Conservation (phyloP, 179 eudicot species). For the Heliamphora pulchella region DNA sequence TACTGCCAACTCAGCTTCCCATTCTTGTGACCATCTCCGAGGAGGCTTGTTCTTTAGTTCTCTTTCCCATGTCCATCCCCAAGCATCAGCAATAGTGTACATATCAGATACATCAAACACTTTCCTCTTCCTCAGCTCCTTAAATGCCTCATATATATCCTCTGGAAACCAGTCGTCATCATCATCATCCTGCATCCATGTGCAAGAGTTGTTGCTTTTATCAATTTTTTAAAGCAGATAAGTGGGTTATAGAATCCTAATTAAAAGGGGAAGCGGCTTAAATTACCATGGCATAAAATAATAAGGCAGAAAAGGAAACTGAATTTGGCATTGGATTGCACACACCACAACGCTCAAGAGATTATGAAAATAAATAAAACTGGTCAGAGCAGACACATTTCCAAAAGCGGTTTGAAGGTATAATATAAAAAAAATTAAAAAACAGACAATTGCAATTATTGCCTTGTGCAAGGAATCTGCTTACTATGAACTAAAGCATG, state of each 20-base stretch:
- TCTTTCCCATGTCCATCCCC: slow-evolving; percentile 99
- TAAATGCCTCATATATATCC: slow-evolving; percentile 69
- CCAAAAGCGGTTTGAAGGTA: neutral
- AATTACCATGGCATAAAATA: neutral
- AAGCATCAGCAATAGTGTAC: slow-evolving; percentile 94
- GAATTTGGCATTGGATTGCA: neutral
- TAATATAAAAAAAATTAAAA: neutral
- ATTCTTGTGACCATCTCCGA: slow-evolving; percentile 86
- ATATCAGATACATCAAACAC: slow-evolving; percentile 82
- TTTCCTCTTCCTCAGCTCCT: slow-evolving; percentile 68
- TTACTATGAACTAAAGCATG: neutral
- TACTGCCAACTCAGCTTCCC: slow-evolving; percentile 94
- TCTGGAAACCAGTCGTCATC: slow-evolving; percentile 95
- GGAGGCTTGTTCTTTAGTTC: slow-evolving; percentile 73
- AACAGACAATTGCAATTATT: neutral
- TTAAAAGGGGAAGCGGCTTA: neutral
- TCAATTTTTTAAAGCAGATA: neutral
- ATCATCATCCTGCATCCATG: slow-evolving; percentile 57
- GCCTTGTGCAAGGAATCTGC: too few relatives aligned
- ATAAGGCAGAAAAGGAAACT: neutral
- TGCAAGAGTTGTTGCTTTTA: neutral
- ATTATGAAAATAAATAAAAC: neutral
- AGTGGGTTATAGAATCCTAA: neutral
- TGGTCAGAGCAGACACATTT: neutral
- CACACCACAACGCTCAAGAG: neutral